Evolutionary conservation across 1,139 yeast species (phyloP).

Genomic region (Hansenula sp.): DNA sequence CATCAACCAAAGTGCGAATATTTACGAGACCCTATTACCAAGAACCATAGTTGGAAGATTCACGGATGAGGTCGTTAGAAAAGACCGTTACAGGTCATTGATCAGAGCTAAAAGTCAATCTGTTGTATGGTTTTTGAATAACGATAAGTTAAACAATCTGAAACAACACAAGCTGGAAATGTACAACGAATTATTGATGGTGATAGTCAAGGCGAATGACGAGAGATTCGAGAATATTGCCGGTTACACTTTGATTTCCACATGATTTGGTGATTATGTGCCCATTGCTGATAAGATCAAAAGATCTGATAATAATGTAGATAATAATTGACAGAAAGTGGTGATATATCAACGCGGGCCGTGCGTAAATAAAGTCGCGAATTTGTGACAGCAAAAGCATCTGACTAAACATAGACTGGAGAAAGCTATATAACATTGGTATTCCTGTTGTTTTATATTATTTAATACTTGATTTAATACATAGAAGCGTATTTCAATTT

Average conservation of each 20-base stretch:
- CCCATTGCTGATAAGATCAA: background rate
- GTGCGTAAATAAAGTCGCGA: too few species aligned
- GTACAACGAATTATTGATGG: constrained; percentile 65
- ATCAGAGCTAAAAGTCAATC: constrained; percentile 42
- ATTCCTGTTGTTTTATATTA: background rate
- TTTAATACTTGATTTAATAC: too few species aligned
- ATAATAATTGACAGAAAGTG: too few species aligned
- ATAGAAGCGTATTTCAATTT: too few species aligned
- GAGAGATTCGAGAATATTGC: constrained; percentile 73
- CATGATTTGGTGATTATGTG: constrained; percentile 15
- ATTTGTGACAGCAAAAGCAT: background rate
- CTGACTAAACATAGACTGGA: background rate
- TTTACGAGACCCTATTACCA: constrained; percentile 80
- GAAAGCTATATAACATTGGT: background rate
- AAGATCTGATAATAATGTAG: too few species aligned
- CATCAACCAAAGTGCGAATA: constrained; percentile 34
- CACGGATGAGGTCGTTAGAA: constrained; percentile 16
- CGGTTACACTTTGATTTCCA: constrained; percentile 62
- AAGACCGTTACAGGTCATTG: constrained; percentile 16
- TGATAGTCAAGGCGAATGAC: constrained; percentile 62
- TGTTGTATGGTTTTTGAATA: constrained; percentile 68
- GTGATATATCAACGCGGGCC: too few species aligned
- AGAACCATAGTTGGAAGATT: constrained; percentile 76
- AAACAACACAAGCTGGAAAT: constrained; percentile 38
- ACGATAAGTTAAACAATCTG: constrained; percentile 40